A percentile compares a stretch with the other conserved stretches of the same genome.
Evolutionary conservation across 139 green algal species (phyloP).

Genomic region (Chlamydomonas sp.): DNA sequence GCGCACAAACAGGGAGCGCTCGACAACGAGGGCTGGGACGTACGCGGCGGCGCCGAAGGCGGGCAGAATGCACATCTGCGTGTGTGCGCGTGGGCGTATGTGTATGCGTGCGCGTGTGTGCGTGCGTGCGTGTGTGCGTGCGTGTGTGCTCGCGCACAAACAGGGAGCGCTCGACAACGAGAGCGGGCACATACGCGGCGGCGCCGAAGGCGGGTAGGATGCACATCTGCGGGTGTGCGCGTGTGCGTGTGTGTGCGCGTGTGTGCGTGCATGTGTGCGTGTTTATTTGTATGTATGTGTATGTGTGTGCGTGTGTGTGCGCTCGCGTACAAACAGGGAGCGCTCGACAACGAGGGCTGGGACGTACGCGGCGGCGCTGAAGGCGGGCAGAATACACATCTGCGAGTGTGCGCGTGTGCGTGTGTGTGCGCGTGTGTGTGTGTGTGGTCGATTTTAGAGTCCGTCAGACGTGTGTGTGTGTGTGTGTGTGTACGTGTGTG

Average conservation of each 20-base stretch:
- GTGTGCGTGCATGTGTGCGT: neutral
- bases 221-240: constrained; percentile 25
- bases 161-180: constrained; percentile 33
- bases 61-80: constrained; percentile 25
- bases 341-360: constrained; percentile 49
- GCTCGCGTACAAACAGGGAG: too few relatives aligned
- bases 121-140: neutral
- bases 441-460: neutral
- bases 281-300: neutral
- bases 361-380: constrained; percentile 68
- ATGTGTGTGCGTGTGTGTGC: constrained; percentile 3
- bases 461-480: neutral
- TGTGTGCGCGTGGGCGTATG: neutral
- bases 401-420: neutral
- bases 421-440: neutral
- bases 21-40: too few relatives aligned
- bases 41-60: constrained; percentile 70
- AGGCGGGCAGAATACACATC: constrained; percentile 58
- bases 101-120: neutral
- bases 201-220: constrained; percentile 68
- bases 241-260: too few relatives aligned
- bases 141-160: too few relatives aligned
- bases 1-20: constrained; percentile 66
- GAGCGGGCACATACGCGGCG: constrained; percentile 63
- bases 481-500: neutral